phyloP scores from a whole-genome alignment of 345 rosid species.

The Salix suchowensis region DNA sequence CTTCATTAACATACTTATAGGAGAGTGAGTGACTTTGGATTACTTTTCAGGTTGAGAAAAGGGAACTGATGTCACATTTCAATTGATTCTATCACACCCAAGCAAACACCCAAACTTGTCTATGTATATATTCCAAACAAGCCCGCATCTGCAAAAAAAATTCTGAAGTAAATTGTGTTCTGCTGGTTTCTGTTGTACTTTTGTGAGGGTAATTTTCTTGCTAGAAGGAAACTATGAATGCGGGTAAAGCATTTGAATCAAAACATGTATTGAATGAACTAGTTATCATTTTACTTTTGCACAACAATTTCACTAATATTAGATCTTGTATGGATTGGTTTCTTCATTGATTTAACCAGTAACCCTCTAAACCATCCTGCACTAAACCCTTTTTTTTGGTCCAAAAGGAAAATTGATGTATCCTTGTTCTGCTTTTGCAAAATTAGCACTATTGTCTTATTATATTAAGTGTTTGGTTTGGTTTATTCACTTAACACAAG shows the following conservation, averaged over 20 bases:
- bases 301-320: not conserved
- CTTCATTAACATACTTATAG: not conserved
- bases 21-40: not conserved
- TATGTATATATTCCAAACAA: not conserved
- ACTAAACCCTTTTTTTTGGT: not conserved
- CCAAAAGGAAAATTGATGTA: not conserved
- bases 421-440: not conserved
- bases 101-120: not conserved
- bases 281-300: not conserved
- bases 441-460: not conserved
- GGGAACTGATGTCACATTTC: not conserved
- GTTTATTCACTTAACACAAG: conserved; percentile 34
- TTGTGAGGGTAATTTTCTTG: not conserved
- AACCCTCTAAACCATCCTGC: not conserved
- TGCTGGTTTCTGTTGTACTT: not conserved
- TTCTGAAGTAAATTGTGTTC: not conserved
- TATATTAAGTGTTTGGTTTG: not conserved
- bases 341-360: not conserved
- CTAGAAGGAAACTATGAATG: not conserved
- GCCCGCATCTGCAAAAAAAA: not conserved
- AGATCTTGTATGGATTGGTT: not conserved
- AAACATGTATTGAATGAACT: not conserved
- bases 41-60: not conserved
- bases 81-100: not conserved
- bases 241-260: not conserved